phyloP scores from a whole-genome alignment of 495 filamentous ascomycete species.

The Aspergillus saccharolyticus region DNA sequence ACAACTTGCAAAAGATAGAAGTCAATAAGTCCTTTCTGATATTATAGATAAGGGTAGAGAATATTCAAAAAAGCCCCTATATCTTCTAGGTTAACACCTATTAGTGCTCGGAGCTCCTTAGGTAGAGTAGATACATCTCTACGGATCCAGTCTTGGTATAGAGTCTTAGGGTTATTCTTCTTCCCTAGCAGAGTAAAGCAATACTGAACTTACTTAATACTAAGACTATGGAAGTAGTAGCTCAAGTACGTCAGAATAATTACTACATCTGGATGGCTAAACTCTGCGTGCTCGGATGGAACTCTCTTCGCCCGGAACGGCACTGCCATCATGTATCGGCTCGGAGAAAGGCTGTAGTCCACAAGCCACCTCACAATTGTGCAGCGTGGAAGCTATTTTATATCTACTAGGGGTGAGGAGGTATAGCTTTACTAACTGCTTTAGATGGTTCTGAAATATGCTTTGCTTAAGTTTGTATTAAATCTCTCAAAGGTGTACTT shows the following conservation, averaged over 20 bases:
- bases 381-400: too few relatives aligned
- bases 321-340: conserved; percentile 32
- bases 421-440: too few relatives aligned
- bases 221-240: conserved; percentile 65
- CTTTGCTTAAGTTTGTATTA: too few relatives aligned
- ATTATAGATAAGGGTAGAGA: conserved; percentile 51
- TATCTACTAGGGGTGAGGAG: too few relatives aligned
- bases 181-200: conserved; percentile 46
- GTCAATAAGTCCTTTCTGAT: conserved; percentile 50
- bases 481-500: too few relatives aligned
- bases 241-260: conserved; percentile 63
- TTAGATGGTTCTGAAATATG: too few relatives aligned
- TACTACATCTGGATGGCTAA: conserved; percentile 67
- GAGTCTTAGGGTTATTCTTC: conserved; percentile 50
- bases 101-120: conserved; percentile 38
- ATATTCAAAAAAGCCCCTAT: conserved; percentile 25
- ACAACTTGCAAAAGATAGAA: conserved; percentile 59
- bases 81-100: conserved; percentile 59
- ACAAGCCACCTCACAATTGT: too few relatives aligned
- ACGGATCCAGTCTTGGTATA: conserved; percentile 52
- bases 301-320: conserved; percentile 68
- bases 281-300: conserved; percentile 60
- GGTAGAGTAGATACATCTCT: conserved; percentile 31
- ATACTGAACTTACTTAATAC: conserved; percentile 44
- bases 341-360: too few relatives aligned